A percentile compares a stretch with the other conserved stretches of the same genome.
phyloP scores from a whole-genome alignment of 2,329 filamentous ascomycete species.

The Fusarium heterosporum region DNA sequence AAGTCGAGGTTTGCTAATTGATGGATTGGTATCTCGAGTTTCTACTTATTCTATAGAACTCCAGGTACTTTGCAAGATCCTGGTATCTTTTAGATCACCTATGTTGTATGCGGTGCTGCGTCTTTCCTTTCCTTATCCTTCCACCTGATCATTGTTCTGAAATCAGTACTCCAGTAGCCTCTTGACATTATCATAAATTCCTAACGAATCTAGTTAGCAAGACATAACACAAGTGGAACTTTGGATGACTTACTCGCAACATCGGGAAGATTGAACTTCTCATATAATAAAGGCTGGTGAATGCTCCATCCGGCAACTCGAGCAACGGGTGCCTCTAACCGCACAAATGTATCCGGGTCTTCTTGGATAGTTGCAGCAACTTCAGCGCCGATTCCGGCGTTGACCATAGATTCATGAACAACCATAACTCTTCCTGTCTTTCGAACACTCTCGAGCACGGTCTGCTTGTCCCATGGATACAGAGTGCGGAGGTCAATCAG shows the following conservation, averaged over 20 bases:
- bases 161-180: slow-evolving; percentile 71
- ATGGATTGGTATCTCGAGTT: slow-evolving; percentile 1
- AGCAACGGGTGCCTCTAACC: slow-evolving; percentile 85
- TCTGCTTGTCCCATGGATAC: slow-evolving; percentile 90
- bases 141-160: not conserved
- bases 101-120: not conserved
- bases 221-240: not conserved
- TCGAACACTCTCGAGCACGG: slow-evolving; percentile 82
- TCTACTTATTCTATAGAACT: slow-evolving; percentile 2
- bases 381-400: slow-evolving; percentile 88
- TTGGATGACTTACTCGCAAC: slow-evolving; percentile 77
- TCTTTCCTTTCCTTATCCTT: not conserved
- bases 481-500: slow-evolving; percentile 89
- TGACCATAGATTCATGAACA: slow-evolving; percentile 93
- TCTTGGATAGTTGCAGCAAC: slow-evolving; percentile 91
- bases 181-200: slow-evolving; percentile 78
- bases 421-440: slow-evolving; percentile 90
- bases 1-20: not conserved
- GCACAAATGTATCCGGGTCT: slow-evolving; percentile 77
- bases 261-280: slow-evolving; percentile 85
- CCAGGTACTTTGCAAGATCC: not conserved
- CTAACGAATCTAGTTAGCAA: slow-evolving; percentile 53
- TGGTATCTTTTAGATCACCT: not conserved
- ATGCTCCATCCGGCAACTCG: slow-evolving; percentile 92
- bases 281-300: slow-evolving; percentile 82